Percentiles rank a stretch among this genome's conserved stretches.
phyloP scores from a whole-genome alignment of 306 rosid species.

The Glycine tomentella region DNA sequence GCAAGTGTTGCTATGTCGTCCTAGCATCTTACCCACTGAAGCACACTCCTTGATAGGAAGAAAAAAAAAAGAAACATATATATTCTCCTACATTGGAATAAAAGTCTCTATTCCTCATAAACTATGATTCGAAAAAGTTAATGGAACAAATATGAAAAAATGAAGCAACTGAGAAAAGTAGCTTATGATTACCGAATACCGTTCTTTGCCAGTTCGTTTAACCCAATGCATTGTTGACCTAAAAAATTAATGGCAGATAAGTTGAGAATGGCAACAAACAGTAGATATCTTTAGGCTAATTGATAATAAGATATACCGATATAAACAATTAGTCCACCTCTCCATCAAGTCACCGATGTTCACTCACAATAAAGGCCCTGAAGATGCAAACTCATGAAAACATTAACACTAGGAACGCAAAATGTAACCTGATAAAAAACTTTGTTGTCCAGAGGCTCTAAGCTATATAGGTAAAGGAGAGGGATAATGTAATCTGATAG shows the following conservation, averaged over 20 bases:
- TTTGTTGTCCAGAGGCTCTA: no score
- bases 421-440: no score
- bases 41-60: no score
- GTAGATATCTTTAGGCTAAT: not conserved
- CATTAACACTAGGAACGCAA: not conserved
- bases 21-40: no score
- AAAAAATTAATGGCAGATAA: not conserved
- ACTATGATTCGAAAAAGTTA: no score
- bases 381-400: not conserved
- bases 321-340: slow-evolving; percentile 24
- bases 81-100: no score
- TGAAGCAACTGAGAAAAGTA: not conserved
- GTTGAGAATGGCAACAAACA: not conserved
- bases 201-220: not conserved
- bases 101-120: no score
- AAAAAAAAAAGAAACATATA: no score
- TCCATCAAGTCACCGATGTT: slow-evolving; percentile 22
- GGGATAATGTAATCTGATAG: not conserved
- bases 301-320: not conserved
- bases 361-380: slow-evolving; percentile 23
- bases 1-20: no score
- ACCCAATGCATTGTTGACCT: slow-evolving; percentile 28
- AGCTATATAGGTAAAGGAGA: no score
- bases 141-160: no score
- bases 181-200: not conserved